Percentiles rank a stretch among this genome's conserved stretches.
phyloP scores from a whole-genome alignment of 306 rosid genomes.

The Medicago ruthenica region DNA sequence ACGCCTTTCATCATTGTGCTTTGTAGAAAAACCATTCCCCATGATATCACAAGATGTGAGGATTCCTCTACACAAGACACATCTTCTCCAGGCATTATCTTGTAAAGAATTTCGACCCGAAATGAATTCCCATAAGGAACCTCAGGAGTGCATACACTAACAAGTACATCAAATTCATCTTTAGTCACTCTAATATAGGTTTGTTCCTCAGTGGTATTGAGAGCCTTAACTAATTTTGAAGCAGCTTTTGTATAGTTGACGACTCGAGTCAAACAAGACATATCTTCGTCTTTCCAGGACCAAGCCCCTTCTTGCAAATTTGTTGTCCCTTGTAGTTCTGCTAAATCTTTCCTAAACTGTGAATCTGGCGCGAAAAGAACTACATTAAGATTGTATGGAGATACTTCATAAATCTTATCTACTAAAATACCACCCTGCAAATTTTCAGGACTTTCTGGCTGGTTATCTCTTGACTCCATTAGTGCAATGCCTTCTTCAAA shows the following conservation, averaged over 20 bases:
- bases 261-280: slow-evolving; percentile 59
- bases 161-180: slow-evolving; percentile 63
- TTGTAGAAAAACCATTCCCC: slow-evolving; percentile 73
- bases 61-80: slow-evolving; percentile 60
- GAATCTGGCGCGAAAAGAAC: slow-evolving; percentile 74
- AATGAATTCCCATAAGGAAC: slow-evolving; percentile 85
- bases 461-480: slow-evolving; percentile 52
- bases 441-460: slow-evolving; percentile 68
- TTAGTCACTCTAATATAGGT: slow-evolving; percentile 65
- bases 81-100: slow-evolving; percentile 72
- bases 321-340: slow-evolving; percentile 66
- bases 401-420: slow-evolving; percentile 62
- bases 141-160: slow-evolving; percentile 74
- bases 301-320: slow-evolving; percentile 75
- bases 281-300: slow-evolving; percentile 70
- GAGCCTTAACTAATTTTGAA: slow-evolving; percentile 68
- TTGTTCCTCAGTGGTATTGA: slow-evolving; percentile 82
- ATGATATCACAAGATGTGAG: slow-evolving; percentile 71
- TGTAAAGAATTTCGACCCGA: slow-evolving; percentile 76
- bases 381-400: slow-evolving; percentile 59
- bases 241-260: slow-evolving; percentile 72
- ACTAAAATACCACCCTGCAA: slow-evolving; percentile 74
- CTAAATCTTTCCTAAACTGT: slow-evolving; percentile 70
- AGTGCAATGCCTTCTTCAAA: slow-evolving; percentile 72
- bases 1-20: slow-evolving; percentile 81